Conservation (phyloP, 495 filamentous ascomycete genomes). For the Aspergillus baeticus region DNA sequence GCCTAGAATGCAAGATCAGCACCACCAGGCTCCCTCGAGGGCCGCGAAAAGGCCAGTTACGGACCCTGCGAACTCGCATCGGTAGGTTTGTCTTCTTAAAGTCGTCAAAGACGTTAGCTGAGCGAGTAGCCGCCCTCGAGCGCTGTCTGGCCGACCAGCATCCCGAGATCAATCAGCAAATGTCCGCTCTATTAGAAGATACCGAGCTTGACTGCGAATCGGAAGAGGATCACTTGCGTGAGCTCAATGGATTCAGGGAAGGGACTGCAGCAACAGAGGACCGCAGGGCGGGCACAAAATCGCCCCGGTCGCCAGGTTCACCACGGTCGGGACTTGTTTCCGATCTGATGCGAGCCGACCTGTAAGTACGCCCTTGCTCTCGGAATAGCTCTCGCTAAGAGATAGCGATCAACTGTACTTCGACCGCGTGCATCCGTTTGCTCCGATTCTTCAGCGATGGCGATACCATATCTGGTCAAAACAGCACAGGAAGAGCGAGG, state of each 20-base stretch:
- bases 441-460: conserved; percentile 52
- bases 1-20: conserved; percentile 47
- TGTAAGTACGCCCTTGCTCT: conserved; percentile 27
- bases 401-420: conserved; percentile 56
- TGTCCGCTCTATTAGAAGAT: conserved; percentile 15
- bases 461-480: conserved; percentile 41
- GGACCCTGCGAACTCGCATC: conserved; percentile 47
- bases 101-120: background rate
- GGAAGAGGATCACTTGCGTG: conserved; percentile 18
- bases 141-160: conserved; percentile 24
- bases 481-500: conserved; percentile 24
- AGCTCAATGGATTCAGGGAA: conserved; percentile 1
- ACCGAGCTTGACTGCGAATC: conserved; percentile 17
- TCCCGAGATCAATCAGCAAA: conserved; percentile 19
- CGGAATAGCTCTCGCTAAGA: background rate
- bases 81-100: conserved; percentile 25
- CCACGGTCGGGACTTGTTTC: conserved; percentile 19
- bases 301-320: conserved; percentile 11
- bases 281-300: conserved; percentile 3
- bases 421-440: conserved; percentile 54
- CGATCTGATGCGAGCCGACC: conserved; percentile 38
- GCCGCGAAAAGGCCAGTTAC: conserved; percentile 54
- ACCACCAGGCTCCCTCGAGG: conserved; percentile 45
- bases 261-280: background rate
- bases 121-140: conserved; percentile 22